Conservation (phyloP, 192 early-diverging fungal genomes). For the Entophlyctis helioformis region DNA sequence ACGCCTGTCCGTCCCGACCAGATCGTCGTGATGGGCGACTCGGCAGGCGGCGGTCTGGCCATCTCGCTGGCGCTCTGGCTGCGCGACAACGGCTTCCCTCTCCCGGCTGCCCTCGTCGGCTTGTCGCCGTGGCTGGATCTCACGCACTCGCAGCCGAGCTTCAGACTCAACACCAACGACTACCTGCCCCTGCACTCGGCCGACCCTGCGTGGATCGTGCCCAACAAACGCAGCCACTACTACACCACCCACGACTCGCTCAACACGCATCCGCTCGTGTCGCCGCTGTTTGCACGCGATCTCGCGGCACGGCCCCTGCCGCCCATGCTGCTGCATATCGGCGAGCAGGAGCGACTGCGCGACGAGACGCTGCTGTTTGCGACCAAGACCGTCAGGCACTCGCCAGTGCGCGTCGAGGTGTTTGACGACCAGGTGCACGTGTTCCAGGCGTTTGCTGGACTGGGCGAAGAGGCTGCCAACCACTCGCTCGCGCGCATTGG, state of each 20-base stretch:
- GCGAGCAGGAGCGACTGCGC: slow-evolving; percentile 12
- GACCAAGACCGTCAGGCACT: neutral
- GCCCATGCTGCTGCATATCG: slow-evolving; percentile 14
- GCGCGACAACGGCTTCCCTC: slow-evolving; percentile 32
- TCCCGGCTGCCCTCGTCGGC: slow-evolving; percentile 29
- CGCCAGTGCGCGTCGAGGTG: slow-evolving; percentile 6
- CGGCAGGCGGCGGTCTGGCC: slow-evolving; percentile 18
- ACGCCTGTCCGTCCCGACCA: slow-evolving; percentile 8
- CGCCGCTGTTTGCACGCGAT: slow-evolving; percentile 12
- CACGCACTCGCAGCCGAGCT: slow-evolving; percentile 35
- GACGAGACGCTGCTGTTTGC: slow-evolving; percentile 19
- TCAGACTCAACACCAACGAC: slow-evolving; percentile 16
- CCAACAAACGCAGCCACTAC: slow-evolving; percentile 7
- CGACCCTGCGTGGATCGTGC: slow-evolving; percentile 8
- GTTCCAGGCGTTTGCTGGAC: slow-evolving; percentile 15
- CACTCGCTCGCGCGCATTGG: slow-evolving; percentile 7
- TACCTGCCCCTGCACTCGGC: slow-evolving; percentile 7
- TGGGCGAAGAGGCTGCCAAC: slow-evolving; percentile 5
- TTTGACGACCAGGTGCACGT: slow-evolving; percentile 16
- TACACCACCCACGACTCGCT: slow-evolving; percentile 11
- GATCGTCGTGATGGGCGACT: slow-evolving; percentile 22
- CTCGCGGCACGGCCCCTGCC: slow-evolving; percentile 1
- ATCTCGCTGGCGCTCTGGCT: slow-evolving; percentile 35
- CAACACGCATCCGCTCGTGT: slow-evolving; percentile 14
- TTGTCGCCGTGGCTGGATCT: slow-evolving; percentile 48